Base-by-base conservation (phyloP, 2,329 filamentous ascomycete genomes). In the Ophiosphaerella herpotricha region DNA sequence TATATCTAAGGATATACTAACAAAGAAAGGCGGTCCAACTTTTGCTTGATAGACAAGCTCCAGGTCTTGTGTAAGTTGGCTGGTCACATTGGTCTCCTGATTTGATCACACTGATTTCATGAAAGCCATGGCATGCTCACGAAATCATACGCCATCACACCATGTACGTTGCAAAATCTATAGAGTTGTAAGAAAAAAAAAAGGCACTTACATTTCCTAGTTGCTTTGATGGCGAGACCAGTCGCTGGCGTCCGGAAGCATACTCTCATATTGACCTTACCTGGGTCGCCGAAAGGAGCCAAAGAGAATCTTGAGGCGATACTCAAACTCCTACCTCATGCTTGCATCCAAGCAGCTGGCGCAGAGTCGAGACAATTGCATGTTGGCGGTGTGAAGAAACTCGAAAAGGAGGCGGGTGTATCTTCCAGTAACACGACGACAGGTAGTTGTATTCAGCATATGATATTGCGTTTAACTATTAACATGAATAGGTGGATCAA, bases 161-260 rank as follows among this genome's bases (percentile, higher is more conserved):
- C 93, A 39, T 99, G 91, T 96, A 77, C 78, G 89, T 75, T 45
- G 55, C 11, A 21, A 32, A 14, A 14, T 5, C 11, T 29, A 34
- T 42, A 7, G 11, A 29, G 6, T 29, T 29, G 26, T 34, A 12
- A 16, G 43, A 31, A 16, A 43, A 31, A 23, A 46, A n/a, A 21
- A 46, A n/a, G 4, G 23, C 43, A 35, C 63, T 70, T 37, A 73
- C 35, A 7, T 7, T 43, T 64, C 39, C 58, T 33, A 96, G 91
- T 99, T 75, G 94, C 94, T 38, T 87, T 96, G 78, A 99, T 99
- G 94, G 90, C 94, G 43, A 85, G 94, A 39, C 94, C 94, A 4
- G 89, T 95, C 11, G 94, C 94, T 18, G 94, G 94, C 3, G 86
- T 96, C 2, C 82, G 94, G 29, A 87, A 93, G 55, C 85, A 85